phyloP scores from a whole-genome alignment of 768 basidiomycete species.

The Calocybe gangraenosa region DNA sequence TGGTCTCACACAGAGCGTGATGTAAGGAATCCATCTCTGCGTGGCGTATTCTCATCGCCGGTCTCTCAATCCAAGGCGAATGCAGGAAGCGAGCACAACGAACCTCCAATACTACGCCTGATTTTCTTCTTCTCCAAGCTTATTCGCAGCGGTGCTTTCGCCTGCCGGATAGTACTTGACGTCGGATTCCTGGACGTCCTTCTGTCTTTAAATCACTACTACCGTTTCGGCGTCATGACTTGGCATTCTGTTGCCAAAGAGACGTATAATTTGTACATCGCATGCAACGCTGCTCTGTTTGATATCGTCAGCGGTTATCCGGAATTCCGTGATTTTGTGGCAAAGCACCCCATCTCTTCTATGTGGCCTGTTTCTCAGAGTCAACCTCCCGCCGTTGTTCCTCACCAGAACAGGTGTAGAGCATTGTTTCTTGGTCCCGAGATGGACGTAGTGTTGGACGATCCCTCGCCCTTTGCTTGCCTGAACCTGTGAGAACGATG shows the following conservation, averaged over 20 bases:
- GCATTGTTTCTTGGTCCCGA: conserved; percentile 11
- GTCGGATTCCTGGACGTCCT: conserved; percentile 16
- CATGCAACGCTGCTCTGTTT: conserved; percentile 13
- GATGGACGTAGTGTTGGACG: conserved; percentile 5
- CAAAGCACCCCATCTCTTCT: conserved; percentile 10
- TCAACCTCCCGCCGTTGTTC: not conserved
- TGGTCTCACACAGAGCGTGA: not conserved
- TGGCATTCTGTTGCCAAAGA: not conserved
- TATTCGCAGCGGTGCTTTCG: conserved; percentile 5
- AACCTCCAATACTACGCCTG: conserved; percentile 8
- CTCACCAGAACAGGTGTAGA: conserved; percentile 3
- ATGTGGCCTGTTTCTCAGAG: conserved; percentile 6
- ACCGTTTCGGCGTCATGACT: not conserved
- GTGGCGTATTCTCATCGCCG: conserved; percentile 14
- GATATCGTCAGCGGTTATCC: conserved; percentile 12
- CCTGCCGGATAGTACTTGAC: conserved; percentile 12
- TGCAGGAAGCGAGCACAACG: not conserved
- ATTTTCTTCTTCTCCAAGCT: conserved; percentile 15
- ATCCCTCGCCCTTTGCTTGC: conserved; percentile 7
- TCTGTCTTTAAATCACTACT: conserved; percentile 8
- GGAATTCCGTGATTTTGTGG: conserved; percentile 10
- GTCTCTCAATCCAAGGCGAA: conserved; percentile 6
- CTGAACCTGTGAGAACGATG: conserved; percentile 8
- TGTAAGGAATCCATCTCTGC: conserved; percentile 13
- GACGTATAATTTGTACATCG: conserved; percentile 10